phyloP scores from a whole-genome alignment of 345 rosid genomes.

The Nephelium lappaceum region DNA sequence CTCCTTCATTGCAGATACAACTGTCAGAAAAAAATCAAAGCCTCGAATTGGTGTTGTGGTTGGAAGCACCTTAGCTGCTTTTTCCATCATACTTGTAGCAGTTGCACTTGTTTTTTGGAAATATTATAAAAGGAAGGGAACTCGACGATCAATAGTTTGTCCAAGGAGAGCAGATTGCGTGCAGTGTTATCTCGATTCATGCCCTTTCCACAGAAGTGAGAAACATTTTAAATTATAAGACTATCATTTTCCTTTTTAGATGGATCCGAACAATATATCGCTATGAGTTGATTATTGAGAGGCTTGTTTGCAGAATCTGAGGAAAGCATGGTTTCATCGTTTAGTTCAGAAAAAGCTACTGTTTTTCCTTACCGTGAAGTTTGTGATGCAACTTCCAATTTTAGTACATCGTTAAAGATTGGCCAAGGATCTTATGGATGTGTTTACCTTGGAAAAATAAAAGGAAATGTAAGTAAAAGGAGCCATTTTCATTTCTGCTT shows the following conservation, averaged over 20 bases:
- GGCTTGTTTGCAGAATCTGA: conserved; percentile 21
- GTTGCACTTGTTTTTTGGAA: conserved; percentile 25
- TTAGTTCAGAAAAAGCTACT: conserved; percentile 28
- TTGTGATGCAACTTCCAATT: conserved; percentile 37
- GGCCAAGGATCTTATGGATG: conserved; percentile 47
- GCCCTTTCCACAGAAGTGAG: conserved; percentile 20
- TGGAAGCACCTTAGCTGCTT: conserved; percentile 28
- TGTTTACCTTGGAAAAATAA: conserved; percentile 32
- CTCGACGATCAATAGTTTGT: background rate
- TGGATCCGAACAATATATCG: background rate
- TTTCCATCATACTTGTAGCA: conserved; percentile 12
- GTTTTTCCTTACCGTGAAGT: conserved; percentile 31
- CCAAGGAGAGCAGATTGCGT: conserved; percentile 8
- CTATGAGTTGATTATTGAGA: conserved; percentile 13
- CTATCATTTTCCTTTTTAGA: background rate
- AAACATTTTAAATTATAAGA: background rate
- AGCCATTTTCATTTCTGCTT: background rate
- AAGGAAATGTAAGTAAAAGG: conserved; percentile 26
- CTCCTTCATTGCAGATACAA: conserved; percentile 23
- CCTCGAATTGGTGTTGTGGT: conserved; percentile 2
- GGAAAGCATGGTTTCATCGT: conserved; percentile 25
- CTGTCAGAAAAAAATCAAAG: conserved; percentile 19
- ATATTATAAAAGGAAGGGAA: conserved; percentile 15
- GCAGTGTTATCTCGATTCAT: conserved; percentile 11
- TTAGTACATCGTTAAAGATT: conserved; percentile 28